These are phyloP conservation scores for Abrus pulchellus DNA, from an alignment of 306 rosid species.

Conservation along the genomic window DNA sequence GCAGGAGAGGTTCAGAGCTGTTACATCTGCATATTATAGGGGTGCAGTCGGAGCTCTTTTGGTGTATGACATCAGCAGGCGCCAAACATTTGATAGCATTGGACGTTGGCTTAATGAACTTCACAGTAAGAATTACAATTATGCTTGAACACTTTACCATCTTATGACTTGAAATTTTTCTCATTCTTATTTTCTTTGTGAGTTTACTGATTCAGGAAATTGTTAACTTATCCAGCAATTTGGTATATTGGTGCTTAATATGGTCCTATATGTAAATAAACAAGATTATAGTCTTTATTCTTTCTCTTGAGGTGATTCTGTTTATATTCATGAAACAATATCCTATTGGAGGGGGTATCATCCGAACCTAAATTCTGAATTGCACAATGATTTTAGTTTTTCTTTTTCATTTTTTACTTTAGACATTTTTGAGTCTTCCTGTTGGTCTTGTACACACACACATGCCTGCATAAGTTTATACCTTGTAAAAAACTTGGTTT, in stretches of 20 bases:
- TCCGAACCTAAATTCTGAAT: constrained; percentile 30
- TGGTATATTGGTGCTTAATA: neutral
- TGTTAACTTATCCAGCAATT: constrained; percentile 20
- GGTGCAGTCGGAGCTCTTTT: constrained; percentile 95
- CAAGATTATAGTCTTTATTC: constrained; percentile 13
- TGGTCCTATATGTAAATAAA: constrained; percentile 13
- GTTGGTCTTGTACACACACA: neutral
- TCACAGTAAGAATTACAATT: constrained; percentile 69
- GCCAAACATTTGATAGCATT: constrained; percentile 85
- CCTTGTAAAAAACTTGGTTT: constrained; percentile 7
- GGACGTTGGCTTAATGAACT: constrained; percentile 93
- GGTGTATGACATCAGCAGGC: constrained; percentile 87
- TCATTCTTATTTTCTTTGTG: constrained; percentile 34
- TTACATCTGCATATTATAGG: constrained; percentile 91
- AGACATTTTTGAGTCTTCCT: constrained; percentile 16
- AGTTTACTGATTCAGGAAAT: constrained; percentile 32
- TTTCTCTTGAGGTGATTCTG: constrained; percentile 12
- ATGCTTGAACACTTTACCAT: constrained; percentile 11
- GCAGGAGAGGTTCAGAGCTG: constrained; percentile 94
- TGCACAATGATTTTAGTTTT: constrained; percentile 6
- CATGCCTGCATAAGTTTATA: neutral
- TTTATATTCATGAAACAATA: constrained; percentile 15
- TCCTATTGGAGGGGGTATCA: neutral
- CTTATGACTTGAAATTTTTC: neutral
- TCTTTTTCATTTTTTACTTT: neutral